Conservation (phyloP, 1,284 basidiomycete genomes). For the Microbotryum violaceum region DNA sequence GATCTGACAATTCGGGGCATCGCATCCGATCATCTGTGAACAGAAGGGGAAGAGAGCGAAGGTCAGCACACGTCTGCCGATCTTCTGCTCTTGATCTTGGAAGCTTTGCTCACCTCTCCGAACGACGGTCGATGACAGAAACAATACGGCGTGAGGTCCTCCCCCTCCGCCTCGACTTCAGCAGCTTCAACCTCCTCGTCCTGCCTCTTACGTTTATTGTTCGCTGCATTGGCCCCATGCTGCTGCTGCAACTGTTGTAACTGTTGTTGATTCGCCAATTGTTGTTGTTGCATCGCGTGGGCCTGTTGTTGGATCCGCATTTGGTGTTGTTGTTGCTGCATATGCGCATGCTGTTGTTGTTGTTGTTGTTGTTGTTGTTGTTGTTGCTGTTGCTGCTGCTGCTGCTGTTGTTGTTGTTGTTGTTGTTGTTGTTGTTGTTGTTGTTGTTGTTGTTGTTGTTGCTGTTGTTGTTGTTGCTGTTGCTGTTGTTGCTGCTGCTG, state of each 20-base stretch:
- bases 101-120: slow-evolving; percentile 31
- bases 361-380: slow-evolving; percentile 19
- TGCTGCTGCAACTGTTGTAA: slow-evolving; percentile 1
- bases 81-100: no score
- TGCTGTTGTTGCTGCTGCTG: slow-evolving; percentile 17
- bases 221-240: background rate
- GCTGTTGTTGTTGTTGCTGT: slow-evolving; percentile 5
- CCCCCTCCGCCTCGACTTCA: slow-evolving; percentile 31
- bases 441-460: slow-evolving; percentile 16
- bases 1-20: slow-evolving; percentile 33
- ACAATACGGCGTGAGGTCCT: slow-evolving; percentile 35
- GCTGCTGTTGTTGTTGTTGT: background rate
- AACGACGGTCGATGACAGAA: slow-evolving; percentile 35
- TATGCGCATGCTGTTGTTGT: slow-evolving; percentile 5
- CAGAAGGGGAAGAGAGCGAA: background rate
- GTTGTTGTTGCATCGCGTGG: slow-evolving; percentile 5
- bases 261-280: slow-evolving; percentile 1
- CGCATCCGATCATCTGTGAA: slow-evolving; percentile 37
- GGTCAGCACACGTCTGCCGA: no score
- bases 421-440: slow-evolving; percentile 9
- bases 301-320: slow-evolving; percentile 6
- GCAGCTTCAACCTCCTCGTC: slow-evolving; percentile 26
- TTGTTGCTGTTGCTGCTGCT: slow-evolving; percentile 21
- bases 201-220: slow-evolving; percentile 22
- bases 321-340: slow-evolving; percentile 18